Evolutionary conservation across 2,329 filamentous ascomycete species (phyloP).

Genomic region (Pyrenochaeta sp.): DNA sequence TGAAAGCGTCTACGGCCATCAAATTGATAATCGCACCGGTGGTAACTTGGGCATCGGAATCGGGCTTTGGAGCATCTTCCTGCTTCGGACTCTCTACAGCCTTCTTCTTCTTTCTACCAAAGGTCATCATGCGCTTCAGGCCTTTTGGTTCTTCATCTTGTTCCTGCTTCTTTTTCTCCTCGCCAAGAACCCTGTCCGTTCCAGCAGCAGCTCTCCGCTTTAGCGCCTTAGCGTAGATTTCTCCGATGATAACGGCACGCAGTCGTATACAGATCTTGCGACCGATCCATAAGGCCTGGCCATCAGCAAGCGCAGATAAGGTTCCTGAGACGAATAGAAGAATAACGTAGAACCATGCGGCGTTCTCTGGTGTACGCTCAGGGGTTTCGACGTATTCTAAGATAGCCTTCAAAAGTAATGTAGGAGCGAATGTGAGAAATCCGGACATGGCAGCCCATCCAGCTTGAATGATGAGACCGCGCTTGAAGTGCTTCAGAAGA

Average conservation of each 20-base stretch:
- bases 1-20: slow-evolving; percentile 99
- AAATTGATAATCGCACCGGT: slow-evolving; percentile 98
- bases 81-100: slow-evolving; percentile 53
- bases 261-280: slow-evolving; percentile 93
- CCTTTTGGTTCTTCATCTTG: slow-evolving; percentile 52
- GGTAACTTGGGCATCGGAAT: slow-evolving; percentile 78
- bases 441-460: slow-evolving; percentile 81
- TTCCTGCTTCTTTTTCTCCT: slow-evolving; percentile 54
- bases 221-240: slow-evolving; percentile 95
- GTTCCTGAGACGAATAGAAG: slow-evolving; percentile 85
- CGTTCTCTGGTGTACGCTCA: slow-evolving; percentile 76
- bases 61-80: slow-evolving; percentile 33
- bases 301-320: slow-evolving; percentile 82
- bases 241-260: slow-evolving; percentile 93
- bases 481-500: slow-evolving; percentile 84
- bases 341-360: slow-evolving; percentile 95
- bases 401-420: slow-evolving; percentile 87
- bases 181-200: slow-evolving; percentile 76
- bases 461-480: slow-evolving; percentile 77
- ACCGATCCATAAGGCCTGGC: slow-evolving; percentile 90
- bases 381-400: slow-evolving; percentile 93
- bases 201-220: slow-evolving; percentile 84
- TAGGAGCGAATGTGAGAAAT: slow-evolving; percentile 89
- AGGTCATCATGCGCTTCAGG: slow-evolving; percentile 58
- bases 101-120: slow-evolving; percentile 67